These are phyloP conservation scores for Phytophthora constricta DNA, from an alignment of 352 stramenopile genomes.

Conservation along the genomic window DNA sequence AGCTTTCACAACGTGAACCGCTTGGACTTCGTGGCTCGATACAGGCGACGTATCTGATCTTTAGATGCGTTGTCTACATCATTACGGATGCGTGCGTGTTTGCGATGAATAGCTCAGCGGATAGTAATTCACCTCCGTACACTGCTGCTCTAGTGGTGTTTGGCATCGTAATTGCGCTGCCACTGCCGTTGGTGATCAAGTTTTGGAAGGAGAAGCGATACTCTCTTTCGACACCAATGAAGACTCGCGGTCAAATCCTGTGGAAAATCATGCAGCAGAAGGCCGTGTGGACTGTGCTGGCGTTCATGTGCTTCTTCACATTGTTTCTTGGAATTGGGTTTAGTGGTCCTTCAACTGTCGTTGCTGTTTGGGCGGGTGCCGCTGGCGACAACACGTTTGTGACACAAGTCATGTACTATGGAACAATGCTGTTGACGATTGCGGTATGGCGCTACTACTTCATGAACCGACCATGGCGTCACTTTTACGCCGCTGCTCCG, in stretches of 20 bases:
- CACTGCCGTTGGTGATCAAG: slow-evolving; percentile 43
- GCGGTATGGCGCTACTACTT: slow-evolving; percentile 33
- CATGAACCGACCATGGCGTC: slow-evolving; percentile 42
- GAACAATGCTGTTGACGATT: slow-evolving; percentile 29
- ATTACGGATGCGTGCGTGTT: slow-evolving; percentile 29
- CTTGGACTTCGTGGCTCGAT: slow-evolving; percentile 43
- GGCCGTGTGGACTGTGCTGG: slow-evolving; percentile 51
- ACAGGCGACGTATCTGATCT: slow-evolving; percentile 48
- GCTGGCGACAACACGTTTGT: slow-evolving; percentile 27
- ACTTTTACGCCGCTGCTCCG: slow-evolving; percentile 37
- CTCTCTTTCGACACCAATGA: slow-evolving; percentile 48
- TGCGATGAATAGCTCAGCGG: slow-evolving; percentile 7
- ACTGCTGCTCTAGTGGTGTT: slow-evolving; percentile 36
- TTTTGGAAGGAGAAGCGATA: slow-evolving; percentile 57
- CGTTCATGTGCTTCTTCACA: slow-evolving; percentile 52
- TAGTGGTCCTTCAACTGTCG: slow-evolving; percentile 22
- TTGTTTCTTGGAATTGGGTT: slow-evolving; percentile 45
- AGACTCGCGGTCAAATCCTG: slow-evolving; percentile 44
- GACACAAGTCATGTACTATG: slow-evolving; percentile 18
- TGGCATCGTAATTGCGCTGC: slow-evolving; percentile 33
- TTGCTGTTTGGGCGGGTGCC: slow-evolving; percentile 30
- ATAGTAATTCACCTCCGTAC: slow-evolving; percentile 9
- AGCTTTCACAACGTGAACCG: slow-evolving; percentile 53
- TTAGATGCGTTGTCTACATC: slow-evolving; percentile 32
- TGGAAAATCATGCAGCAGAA: slow-evolving; percentile 68